A percentile compares a stretch with the other conserved stretches of the same genome.
phyloP scores from a whole-genome alignment of 345 rosid species.

The Moricandia arvensis region DNA sequence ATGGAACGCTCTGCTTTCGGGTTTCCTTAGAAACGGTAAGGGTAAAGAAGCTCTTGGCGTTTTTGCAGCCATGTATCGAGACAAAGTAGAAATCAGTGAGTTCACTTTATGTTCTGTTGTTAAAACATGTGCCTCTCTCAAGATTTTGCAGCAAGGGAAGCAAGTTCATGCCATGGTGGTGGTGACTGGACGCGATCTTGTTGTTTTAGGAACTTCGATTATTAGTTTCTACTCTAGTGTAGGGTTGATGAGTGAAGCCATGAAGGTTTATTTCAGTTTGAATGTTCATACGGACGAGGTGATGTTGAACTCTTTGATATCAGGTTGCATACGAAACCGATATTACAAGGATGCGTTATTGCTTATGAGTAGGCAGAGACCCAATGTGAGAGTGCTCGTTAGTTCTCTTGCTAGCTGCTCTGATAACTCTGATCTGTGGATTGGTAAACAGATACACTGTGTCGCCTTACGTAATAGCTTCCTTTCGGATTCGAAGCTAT shows the following conservation, averaged over 20 bases:
- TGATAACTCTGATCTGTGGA: constrained; percentile 58
- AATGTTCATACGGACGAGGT: constrained; percentile 44
- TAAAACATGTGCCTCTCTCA: constrained; percentile 56
- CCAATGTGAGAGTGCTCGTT: constrained; percentile 58
- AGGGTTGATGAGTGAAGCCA: constrained; percentile 51
- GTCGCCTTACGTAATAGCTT: constrained; percentile 53
- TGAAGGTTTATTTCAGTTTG: constrained; percentile 49
- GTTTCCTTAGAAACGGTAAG: constrained; percentile 53
- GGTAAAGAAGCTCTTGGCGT: constrained; percentile 53
- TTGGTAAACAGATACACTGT: constrained; percentile 74
- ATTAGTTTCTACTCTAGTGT: constrained; percentile 64
- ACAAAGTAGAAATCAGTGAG: constrained; percentile 55
- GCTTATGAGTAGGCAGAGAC: constrained; percentile 49
- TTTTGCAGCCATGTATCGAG: constrained; percentile 57
- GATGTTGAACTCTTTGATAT: constrained; percentile 64
- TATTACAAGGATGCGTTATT: constrained; percentile 54
- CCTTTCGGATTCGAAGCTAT: constrained; percentile 52
- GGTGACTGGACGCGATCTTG: constrained; percentile 67
- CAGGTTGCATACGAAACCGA: constrained; percentile 59
- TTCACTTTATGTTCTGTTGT: constrained; percentile 65
- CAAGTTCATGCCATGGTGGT: constrained; percentile 71
- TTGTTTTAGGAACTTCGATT: constrained; percentile 66
- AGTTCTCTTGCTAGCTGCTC: constrained; percentile 73
- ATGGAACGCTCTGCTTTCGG: constrained; percentile 77
- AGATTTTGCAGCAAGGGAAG: constrained; percentile 62